A percentile compares a stretch with the other conserved stretches of the same genome.
phyloP scores from a whole-genome alignment of 1,284 basidiomycete species.

The Boletus smithii region DNA sequence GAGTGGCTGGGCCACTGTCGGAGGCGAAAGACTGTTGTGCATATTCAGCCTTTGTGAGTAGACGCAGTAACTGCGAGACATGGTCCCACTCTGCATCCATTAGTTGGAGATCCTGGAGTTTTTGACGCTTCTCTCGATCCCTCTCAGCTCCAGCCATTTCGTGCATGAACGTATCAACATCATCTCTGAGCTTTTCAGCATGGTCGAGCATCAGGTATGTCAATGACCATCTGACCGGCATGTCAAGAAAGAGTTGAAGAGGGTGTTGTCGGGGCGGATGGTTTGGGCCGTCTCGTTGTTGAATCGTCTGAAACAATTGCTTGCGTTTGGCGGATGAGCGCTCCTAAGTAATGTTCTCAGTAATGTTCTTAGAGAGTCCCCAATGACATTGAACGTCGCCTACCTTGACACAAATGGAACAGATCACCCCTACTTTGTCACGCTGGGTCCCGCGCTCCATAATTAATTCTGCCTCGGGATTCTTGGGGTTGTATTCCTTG shows the following conservation, averaged over 20 bases:
- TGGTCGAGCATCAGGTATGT: background rate
- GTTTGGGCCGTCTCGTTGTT: background rate
- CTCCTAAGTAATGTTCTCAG: background rate
- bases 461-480: background rate
- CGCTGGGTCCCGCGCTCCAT: background rate
- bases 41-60: constrained; percentile 3
- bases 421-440: background rate
- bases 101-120: constrained; percentile 3
- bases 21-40: constrained; percentile 10
- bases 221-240: background rate
- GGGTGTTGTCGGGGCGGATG: background rate
- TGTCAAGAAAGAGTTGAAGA: background rate
- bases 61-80: background rate
- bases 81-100: background rate
- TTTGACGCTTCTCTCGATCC: background rate
- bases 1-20: background rate
- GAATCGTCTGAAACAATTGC: background rate
- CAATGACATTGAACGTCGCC: background rate
- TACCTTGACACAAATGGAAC: background rate
- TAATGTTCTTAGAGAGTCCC: too few relatives aligned
- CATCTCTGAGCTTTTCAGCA: background rate
- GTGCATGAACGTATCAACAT: constrained; percentile 10
- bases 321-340: background rate
- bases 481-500: background rate
- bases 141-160: constrained; percentile 12